Base-by-base conservation (phyloP, 805 yeast genomes). In the Priceomyces castillae region DNA sequence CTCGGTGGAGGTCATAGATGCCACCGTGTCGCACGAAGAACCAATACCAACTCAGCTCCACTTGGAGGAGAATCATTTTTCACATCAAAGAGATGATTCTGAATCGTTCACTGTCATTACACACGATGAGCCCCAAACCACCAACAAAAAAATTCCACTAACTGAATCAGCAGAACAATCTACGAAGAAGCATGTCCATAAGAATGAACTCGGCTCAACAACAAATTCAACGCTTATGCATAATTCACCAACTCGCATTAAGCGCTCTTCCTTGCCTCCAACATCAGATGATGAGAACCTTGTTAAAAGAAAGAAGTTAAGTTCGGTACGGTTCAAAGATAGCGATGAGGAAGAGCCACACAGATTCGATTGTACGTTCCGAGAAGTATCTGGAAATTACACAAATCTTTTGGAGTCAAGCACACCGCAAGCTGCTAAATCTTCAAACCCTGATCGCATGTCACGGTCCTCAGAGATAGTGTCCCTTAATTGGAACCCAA, bases 321-420 rank as follows among this genome's bases (percentile, higher is more conserved):
- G 31, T 11, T 28, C 31, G 4, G 31, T 28, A 5, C 4, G 15
- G 15, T 12, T n/a, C 15, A n/a, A 28, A 28, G 31, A 28, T n/a
- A n/a, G 15, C 12, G 31, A 28, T 9, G 10, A 28, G 5, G 31
- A 28, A 5, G 15, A 28, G n/a, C 15, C 12, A 12, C 31, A 10
- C 15, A n/a, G 7, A n/a, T 4, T 28, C 15, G 20, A 30, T 26
- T 34, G n/a, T 14, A 15, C 31, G 9, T 31, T 33, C 3, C 26
- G 16, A 16, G 37, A 37, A 26, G 15, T 46, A 11, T 48, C 52
- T 15, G 52, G 47, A 1, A 41, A 34, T 22, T 49, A 45, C 14
- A 39, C 40, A 28, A 49, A 39, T 6, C 34, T 47, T 14, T n/a
- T 53, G 12, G 54, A 50, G 17, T 40, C 54, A 6, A 51, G 56